Conservation (phyloP, 768 basidiomycete species). For the Pleurotus ostreatus region DNA sequence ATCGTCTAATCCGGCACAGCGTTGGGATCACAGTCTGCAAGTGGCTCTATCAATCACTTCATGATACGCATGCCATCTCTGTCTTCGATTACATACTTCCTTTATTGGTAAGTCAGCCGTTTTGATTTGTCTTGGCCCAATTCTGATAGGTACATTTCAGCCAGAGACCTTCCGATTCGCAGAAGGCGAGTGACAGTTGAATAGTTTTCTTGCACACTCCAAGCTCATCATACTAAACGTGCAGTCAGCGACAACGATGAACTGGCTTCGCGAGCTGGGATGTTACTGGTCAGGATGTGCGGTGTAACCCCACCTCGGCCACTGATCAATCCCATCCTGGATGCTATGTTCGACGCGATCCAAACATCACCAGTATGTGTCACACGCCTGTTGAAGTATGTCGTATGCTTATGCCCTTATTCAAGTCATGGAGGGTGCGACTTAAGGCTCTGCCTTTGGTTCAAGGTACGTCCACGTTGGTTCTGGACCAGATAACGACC, state of each 20-base stretch:
- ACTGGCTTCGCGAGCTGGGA: conserved; percentile 57
- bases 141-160: conserved; percentile 26
- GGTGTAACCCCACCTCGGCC: conserved; percentile 74
- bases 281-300: conserved; percentile 79
- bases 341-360: conserved; percentile 73
- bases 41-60: conserved; percentile 72
- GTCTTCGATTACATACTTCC: conserved; percentile 81
- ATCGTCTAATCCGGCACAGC: conserved; percentile 26
- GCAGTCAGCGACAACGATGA: conserved; percentile 74
- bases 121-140: not conserved
- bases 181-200: conserved; percentile 41
- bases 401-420: not conserved
- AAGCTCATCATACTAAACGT: not conserved
- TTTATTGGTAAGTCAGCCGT: conserved; percentile 53
- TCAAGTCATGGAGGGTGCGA: conserved; percentile 82
- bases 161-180: conserved; percentile 75
- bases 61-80: conserved; percentile 73
- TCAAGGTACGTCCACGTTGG: conserved; percentile 44
- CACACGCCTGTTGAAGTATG: not conserved
- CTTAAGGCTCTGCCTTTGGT: conserved; percentile 83
- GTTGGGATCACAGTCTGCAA: conserved; percentile 67
- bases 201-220: no score
- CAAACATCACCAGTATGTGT: conserved; percentile 63
- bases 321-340: conserved; percentile 65
- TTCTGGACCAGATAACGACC: not conserved